These are phyloP conservation scores for Yamadazyma mexicana DNA, from an alignment of 1,139 yeast species.

Conservation along the genomic window DNA sequence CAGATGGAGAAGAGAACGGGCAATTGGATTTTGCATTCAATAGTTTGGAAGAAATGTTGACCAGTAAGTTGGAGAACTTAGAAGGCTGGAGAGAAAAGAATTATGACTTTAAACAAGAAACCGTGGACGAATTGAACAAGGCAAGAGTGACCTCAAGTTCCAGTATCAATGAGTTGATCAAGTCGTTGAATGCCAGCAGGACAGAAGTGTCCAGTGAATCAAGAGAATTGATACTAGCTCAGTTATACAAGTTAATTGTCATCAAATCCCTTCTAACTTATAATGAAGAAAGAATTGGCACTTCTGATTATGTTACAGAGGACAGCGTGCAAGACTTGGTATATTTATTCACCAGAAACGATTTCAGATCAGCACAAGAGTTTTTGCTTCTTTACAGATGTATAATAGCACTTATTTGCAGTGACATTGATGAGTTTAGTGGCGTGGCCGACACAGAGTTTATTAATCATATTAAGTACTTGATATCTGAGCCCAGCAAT, in stretches of 20 bases:
- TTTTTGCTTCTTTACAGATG: constrained; percentile 44
- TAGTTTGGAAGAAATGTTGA: constrained; percentile 41
- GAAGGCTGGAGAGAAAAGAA: constrained; percentile 22
- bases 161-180: constrained; percentile 41
- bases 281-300: constrained; percentile 38
- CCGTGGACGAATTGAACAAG: constrained; percentile 32
- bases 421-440: constrained; percentile 55
- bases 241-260: constrained; percentile 48
- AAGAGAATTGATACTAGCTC: constrained; percentile 53
- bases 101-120: constrained; percentile 31
- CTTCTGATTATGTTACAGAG: constrained; percentile 35
- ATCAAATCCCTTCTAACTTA: constrained; percentile 40
- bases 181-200: constrained; percentile 40
- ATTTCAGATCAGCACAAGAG: constrained; percentile 44
- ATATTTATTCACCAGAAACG: constrained; percentile 29
- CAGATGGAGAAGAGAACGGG: constrained; percentile 46
- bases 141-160: constrained; percentile 38
- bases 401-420: constrained; percentile 41
- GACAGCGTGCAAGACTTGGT: constrained; percentile 36
- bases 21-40: constrained; percentile 40
- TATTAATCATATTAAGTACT: constrained; percentile 30
- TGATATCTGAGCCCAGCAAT: constrained; percentile 37
- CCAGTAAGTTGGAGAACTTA: constrained; percentile 35
- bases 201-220: constrained; percentile 48
- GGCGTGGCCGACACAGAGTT: constrained; percentile 43